phyloP scores from a whole-genome alignment of 2,329 filamentous ascomycete species.

The Aureobasidium leucospermi region DNA sequence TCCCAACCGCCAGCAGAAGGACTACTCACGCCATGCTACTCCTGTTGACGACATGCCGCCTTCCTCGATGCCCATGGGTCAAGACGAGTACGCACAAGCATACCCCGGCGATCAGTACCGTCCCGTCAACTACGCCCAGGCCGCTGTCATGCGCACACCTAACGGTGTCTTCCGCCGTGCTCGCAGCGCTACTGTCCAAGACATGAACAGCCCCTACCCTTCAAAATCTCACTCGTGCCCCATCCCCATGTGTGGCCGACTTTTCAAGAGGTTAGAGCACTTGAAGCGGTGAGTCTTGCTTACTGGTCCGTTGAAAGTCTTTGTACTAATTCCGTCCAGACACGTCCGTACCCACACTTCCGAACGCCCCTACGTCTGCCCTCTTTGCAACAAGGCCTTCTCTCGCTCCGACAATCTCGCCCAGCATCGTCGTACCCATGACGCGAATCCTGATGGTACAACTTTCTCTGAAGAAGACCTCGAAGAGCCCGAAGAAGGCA shows the following conservation, averaged over 20 bases:
- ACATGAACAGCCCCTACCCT: constrained; percentile 80
- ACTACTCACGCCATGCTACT: constrained; percentile 85
- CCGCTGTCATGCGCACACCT: constrained; percentile 51
- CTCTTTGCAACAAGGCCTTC: constrained; percentile 97
- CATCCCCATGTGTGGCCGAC: constrained; percentile 92
- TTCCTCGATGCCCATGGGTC: constrained; percentile 50
- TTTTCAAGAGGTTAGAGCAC: constrained; percentile 99
- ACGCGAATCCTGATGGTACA: constrained; percentile 55
- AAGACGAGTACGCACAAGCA: constrained; percentile 34
- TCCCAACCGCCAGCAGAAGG: constrained; percentile 68
- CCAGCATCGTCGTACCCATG: constrained; percentile 82
- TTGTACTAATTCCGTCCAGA: constrained; percentile 45
- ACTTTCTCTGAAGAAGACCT: constrained; percentile 73
- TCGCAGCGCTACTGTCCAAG: constrained; percentile 91
- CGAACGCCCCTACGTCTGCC: constrained; percentile 96
- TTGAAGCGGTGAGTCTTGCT: constrained; percentile 79
- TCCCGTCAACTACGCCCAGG: constrained; percentile 47
- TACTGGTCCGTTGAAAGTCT: constrained; percentile 35
- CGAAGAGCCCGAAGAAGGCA: constrained; percentile 80
- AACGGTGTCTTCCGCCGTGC: constrained; percentile 79
- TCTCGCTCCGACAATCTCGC: constrained; percentile 98
- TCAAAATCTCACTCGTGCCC: constrained; percentile 98
- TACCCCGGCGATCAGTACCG: constrained; percentile 19
- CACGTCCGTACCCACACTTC: constrained; percentile 99
- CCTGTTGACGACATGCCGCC: constrained; percentile 63